Conservation (phyloP, 352 stramenopile species). For the Phytophthora meadii region DNA sequence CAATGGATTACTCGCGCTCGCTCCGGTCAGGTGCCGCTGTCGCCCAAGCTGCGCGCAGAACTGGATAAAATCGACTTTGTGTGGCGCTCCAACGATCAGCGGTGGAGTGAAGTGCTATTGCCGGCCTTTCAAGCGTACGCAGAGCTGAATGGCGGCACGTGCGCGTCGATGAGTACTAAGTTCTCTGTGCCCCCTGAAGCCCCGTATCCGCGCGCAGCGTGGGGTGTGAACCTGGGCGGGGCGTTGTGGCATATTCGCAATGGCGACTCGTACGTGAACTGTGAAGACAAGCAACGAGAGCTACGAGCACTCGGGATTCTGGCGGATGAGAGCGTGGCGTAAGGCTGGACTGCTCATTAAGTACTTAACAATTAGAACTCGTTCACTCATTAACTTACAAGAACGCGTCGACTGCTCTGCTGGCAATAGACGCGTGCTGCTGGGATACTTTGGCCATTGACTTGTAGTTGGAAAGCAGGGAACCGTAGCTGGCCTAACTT, state of each 20-base stretch:
- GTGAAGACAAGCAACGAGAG: constrained; percentile 69
- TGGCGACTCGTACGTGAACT: constrained; percentile 78
- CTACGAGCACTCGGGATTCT: constrained; percentile 65
- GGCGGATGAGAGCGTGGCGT: constrained; percentile 28
- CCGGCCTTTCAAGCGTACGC: constrained; percentile 74
- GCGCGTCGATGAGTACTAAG: constrained; percentile 74
- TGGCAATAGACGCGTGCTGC: constrained; percentile 47
- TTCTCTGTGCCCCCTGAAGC: constrained; percentile 68
- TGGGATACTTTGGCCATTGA: constrained; percentile 23
- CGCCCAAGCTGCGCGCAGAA: constrained; percentile 48
- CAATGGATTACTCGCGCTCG: constrained; percentile 80
- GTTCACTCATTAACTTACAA: constrained; percentile 31
- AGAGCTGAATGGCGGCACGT: constrained; percentile 55
- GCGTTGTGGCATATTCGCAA: constrained; percentile 88
- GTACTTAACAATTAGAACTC: constrained; percentile 32
- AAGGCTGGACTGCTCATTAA: constrained; percentile 7
- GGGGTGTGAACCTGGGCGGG: constrained; percentile 78
- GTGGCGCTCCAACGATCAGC: constrained; percentile 77
- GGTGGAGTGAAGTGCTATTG: constrained; percentile 69
- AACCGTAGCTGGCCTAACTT: constrained; percentile 56
- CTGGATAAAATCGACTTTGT: constrained; percentile 74
- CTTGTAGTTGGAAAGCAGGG: constrained; percentile 56
- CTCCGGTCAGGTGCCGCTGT: constrained; percentile 49
- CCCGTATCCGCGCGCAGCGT: constrained; percentile 64
- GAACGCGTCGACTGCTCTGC: constrained; percentile 44